These are phyloP conservation scores for Berberis thunbergii DNA, from an alignment of 164 flowering plant genomes.

Conservation along the genomic window DNA sequence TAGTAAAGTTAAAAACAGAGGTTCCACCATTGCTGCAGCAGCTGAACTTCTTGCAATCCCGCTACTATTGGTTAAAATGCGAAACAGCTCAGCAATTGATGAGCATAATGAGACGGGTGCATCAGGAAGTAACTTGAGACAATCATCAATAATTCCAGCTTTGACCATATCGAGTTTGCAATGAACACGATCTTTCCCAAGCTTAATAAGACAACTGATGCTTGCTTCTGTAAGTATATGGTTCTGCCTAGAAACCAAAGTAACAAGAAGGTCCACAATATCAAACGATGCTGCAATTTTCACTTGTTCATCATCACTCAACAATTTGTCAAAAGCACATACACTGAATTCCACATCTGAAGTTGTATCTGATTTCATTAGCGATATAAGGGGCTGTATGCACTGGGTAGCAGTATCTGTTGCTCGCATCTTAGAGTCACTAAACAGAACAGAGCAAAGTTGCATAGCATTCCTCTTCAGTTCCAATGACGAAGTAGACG, in stretches of 20 bases:
- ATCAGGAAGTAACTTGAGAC: conserved; percentile 56
- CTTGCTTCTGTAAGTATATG: conserved; percentile 51
- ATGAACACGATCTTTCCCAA: conserved; percentile 75
- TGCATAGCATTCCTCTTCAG: conserved; percentile 63
- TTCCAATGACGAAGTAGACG: conserved; percentile 45
- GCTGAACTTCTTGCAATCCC: conserved; percentile 62
- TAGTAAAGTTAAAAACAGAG: conserved; percentile 61
- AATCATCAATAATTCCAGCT: conserved; percentile 59
- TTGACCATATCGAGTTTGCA: conserved; percentile 70
- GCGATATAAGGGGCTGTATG: conserved; percentile 50
- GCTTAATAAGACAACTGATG: conserved; percentile 57
- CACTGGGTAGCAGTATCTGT: conserved; percentile 52
- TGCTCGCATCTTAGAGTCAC: conserved; percentile 39
- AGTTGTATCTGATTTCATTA: conserved; percentile 46
- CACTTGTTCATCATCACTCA: conserved; percentile 67
- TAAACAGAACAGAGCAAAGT: conserved; percentile 53
- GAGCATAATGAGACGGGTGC: conserved; percentile 63
- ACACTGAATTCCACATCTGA: conserved; percentile 53
- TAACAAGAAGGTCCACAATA: conserved; percentile 57
- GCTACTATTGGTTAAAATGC: conserved; percentile 78
- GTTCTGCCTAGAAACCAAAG: conserved; percentile 55
- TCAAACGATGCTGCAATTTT: conserved; percentile 53
- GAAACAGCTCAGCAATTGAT: conserved; percentile 61
- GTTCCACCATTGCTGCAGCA: conserved; percentile 68
- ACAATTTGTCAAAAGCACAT: conserved; percentile 66